Evolutionary conservation across 2,329 filamentous ascomycete species (phyloP).

Genomic region (Fusarium illudens): DNA sequence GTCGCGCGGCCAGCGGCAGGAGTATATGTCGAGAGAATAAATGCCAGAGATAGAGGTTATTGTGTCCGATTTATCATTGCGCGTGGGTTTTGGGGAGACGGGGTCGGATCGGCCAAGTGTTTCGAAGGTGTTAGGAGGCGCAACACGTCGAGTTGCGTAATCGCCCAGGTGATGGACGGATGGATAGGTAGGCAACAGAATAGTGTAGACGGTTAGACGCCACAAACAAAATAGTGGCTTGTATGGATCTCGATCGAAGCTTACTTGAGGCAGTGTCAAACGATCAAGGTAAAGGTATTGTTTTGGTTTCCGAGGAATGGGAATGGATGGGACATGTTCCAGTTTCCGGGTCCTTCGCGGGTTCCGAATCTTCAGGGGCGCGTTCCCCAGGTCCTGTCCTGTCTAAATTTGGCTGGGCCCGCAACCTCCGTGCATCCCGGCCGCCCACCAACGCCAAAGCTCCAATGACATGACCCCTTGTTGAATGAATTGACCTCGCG

Average conservation of each 20-base stretch:
- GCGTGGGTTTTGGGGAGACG: constrained; percentile 13
- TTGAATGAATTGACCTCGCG: neutral
- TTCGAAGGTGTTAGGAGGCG: constrained; percentile 21
- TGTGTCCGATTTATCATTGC: constrained; percentile 33
- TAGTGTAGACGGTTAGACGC: constrained; percentile 11
- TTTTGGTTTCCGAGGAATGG: constrained; percentile 29
- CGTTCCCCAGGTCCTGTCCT: constrained; percentile 8
- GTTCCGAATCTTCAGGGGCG: constrained; percentile 30
- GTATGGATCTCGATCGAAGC: neutral
- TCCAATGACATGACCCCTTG: constrained; percentile 14
- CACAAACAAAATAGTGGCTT: constrained; percentile 1
- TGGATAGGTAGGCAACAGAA: constrained; percentile 17
- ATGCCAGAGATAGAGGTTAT: constrained; percentile 13
- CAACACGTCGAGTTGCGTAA: constrained; percentile 28
- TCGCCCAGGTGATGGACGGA: neutral
- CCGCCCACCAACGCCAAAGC: constrained; percentile 12
- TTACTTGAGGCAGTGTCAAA: neutral
- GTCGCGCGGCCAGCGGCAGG: constrained; percentile 40
- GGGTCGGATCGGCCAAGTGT: constrained; percentile 12
- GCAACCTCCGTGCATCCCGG: constrained; percentile 36
- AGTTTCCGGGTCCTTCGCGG: constrained; percentile 25
- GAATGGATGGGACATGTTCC: constrained; percentile 13
- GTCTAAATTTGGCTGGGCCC: constrained; percentile 37
- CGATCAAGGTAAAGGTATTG: constrained; percentile 10
- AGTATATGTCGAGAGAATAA: neutral